Evolutionary conservation across 2,329 filamentous ascomycete species (phyloP).

Genomic region (Epichloe festucae): DNA sequence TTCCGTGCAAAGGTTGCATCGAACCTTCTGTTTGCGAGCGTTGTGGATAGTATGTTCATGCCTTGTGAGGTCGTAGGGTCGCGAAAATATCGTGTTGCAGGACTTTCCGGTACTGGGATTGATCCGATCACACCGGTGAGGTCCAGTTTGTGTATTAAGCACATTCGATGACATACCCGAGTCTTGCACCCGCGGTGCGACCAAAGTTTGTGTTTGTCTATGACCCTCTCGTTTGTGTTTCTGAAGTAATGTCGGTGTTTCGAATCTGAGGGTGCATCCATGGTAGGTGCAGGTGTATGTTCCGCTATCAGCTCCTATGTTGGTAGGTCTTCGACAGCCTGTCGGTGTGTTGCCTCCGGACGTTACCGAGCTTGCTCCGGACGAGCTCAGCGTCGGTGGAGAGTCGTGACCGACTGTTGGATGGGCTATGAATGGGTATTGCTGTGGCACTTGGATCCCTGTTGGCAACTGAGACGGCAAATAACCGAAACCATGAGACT

Average conservation of each 20-base stretch:
- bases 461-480: conserved; percentile 23
- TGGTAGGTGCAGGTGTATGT: conserved; percentile 97
- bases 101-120: conserved; percentile 93
- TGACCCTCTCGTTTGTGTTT: conserved; percentile 95
- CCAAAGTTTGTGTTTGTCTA: conserved; percentile 50
- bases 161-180: conserved; percentile 36
- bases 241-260: conserved; percentile 73
- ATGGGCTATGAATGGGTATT: conserved; percentile 36
- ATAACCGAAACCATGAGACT: conserved; percentile 6
- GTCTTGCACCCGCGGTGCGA: conserved; percentile 16
- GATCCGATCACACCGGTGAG: conserved; percentile 83
- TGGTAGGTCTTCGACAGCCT: conserved; percentile 38
- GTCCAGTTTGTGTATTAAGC: conserved; percentile 79
- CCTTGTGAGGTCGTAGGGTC: conserved; percentile 89
- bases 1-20: conserved; percentile 83
- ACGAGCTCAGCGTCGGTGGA: conserved; percentile 28
- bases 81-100: conserved; percentile 86
- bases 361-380: conserved; percentile 31
- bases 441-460: conserved; percentile 32
- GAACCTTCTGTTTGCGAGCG: conserved; percentile 82
- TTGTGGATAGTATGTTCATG: conserved; percentile 99
- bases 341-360: conserved; percentile 19
- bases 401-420: conserved; percentile 21
- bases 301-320: conserved; percentile 61
- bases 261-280: conserved; percentile 77